Evolutionary conservation across 495 filamentous ascomycete genomes (phyloP).

Genomic region (Sporormia fimetaria): DNA sequence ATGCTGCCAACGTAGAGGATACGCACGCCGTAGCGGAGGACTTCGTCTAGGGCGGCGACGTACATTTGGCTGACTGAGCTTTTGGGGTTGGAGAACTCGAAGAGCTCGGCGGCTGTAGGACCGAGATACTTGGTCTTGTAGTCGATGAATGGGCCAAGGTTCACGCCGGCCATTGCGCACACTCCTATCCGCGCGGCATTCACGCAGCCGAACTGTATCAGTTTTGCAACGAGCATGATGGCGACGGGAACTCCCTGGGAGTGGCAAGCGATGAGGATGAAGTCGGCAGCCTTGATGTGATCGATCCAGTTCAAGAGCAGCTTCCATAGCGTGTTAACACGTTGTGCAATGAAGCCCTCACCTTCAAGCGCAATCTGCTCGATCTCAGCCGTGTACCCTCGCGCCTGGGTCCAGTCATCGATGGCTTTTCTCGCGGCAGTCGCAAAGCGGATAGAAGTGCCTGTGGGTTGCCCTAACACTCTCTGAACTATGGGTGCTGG

Average conservation of each 20-base stretch:
- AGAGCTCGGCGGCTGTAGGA: constrained; percentile 80
- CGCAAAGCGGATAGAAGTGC: constrained; percentile 87
- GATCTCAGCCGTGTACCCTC: constrained; percentile 47
- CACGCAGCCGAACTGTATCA: constrained; percentile 70
- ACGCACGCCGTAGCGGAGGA: constrained; percentile 65
- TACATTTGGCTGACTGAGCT: constrained; percentile 76
- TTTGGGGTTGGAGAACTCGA: constrained; percentile 73
- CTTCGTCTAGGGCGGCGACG: constrained; percentile 57
- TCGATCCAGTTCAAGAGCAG: constrained; percentile 90
- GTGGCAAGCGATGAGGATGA: constrained; percentile 82
- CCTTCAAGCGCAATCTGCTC: constrained; percentile 92
- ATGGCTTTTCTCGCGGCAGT: constrained; percentile 79
- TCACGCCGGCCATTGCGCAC: constrained; percentile 93
- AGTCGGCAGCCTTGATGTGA: constrained; percentile 73
- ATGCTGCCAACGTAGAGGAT: constrained; percentile 84
- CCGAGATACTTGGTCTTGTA: constrained; percentile 76
- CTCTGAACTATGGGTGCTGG: constrained; percentile 73
- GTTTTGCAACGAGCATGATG: constrained; percentile 83
- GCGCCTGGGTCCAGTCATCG: constrained; percentile 56
- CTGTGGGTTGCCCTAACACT: constrained; percentile 86
- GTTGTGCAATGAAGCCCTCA: constrained; percentile 88
- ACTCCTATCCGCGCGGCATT: constrained; percentile 59
- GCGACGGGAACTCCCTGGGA: constrained; percentile 92
- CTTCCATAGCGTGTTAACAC: constrained; percentile 88
- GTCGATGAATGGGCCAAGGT: constrained; percentile 79